These are phyloP conservation scores for Saprolegnia parasitica DNA, from an alignment of 352 stramenopile genomes.

Conservation along the genomic window DNA sequence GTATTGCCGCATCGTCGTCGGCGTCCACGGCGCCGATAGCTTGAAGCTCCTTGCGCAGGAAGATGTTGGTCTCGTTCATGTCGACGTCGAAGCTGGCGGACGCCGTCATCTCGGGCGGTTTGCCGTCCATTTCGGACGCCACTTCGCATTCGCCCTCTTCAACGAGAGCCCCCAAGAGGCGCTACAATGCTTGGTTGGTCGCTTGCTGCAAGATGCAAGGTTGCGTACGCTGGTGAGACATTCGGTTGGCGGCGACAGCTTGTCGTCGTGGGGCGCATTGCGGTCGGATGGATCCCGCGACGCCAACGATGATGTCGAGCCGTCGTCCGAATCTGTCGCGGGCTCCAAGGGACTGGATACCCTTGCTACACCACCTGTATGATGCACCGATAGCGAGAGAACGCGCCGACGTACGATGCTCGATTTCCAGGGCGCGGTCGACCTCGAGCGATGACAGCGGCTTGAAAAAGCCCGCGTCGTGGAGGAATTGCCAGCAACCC, in stretches of 20 bases:
- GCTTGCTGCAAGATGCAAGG: neutral
- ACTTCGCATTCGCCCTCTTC: neutral
- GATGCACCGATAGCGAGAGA: neutral
- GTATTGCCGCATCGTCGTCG: neutral
- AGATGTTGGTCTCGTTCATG: neutral
- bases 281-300: neutral
- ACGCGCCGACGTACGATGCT: neutral
- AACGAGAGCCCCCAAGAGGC: neutral
- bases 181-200: neutral
- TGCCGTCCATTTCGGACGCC: neutral
- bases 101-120: neutral
- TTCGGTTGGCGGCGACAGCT: neutral
- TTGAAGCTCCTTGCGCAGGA: neutral
- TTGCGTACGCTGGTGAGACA: neutral
- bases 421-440: constrained; percentile 5
- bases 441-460: neutral
- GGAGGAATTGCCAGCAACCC: constrained; percentile 24
- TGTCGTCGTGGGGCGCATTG: neutral
- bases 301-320: neutral
- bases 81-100: neutral
- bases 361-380: neutral
- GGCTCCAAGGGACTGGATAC: constrained; percentile 12
- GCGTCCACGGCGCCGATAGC: neutral
- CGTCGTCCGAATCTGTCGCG: constrained; percentile 4
- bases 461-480: constrained; percentile 4